Evolutionary conservation across 345 rosid genomes (phyloP).

Genomic region (Carallia brachiata): DNA sequence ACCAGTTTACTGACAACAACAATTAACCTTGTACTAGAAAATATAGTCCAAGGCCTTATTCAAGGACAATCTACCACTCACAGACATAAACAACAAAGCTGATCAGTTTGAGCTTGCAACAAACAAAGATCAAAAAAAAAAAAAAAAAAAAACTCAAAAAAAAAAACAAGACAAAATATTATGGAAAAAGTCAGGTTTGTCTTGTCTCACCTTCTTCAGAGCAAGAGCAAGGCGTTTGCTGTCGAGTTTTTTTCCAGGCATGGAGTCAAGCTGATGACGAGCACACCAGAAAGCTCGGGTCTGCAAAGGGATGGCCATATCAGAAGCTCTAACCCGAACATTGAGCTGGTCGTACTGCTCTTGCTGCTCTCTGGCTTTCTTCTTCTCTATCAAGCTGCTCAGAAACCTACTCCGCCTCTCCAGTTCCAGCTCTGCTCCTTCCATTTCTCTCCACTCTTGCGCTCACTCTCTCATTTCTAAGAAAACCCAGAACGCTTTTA

Average conservation of each 20-base stretch:
- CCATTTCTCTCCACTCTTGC: constrained; percentile 35
- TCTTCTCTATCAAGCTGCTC: constrained; percentile 84
- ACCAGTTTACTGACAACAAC: too few species aligned
- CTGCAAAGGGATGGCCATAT: constrained; percentile 73
- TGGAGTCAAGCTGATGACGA: constrained; percentile 74
- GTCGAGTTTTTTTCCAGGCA: constrained; percentile 62
- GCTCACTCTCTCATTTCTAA: not conserved
- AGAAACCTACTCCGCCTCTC: constrained; percentile 92
- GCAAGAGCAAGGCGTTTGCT: constrained; percentile 90
- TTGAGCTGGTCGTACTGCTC: constrained; percentile 50
- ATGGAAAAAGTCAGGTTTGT: not conserved
- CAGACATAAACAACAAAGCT: too few species aligned
- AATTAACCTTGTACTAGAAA: too few species aligned
- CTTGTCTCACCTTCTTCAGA: constrained; percentile 64
- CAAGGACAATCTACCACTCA: too few species aligned
- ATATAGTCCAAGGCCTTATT: too few species aligned
- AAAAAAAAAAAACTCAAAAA: not conserved
- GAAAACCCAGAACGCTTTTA: not conserved
- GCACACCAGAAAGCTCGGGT: constrained; percentile 70
- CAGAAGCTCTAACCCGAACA: constrained; percentile 79
- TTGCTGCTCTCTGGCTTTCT: constrained; percentile 69
- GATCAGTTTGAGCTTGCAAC: too few species aligned
- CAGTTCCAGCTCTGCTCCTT: constrained; percentile 76
- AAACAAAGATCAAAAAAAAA: not conserved
- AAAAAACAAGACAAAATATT: too few species aligned